These are phyloP conservation scores for Dissoconium aciculare DNA, from an alignment of 2,329 filamentous ascomycete genomes.

Conservation along the genomic window DNA sequence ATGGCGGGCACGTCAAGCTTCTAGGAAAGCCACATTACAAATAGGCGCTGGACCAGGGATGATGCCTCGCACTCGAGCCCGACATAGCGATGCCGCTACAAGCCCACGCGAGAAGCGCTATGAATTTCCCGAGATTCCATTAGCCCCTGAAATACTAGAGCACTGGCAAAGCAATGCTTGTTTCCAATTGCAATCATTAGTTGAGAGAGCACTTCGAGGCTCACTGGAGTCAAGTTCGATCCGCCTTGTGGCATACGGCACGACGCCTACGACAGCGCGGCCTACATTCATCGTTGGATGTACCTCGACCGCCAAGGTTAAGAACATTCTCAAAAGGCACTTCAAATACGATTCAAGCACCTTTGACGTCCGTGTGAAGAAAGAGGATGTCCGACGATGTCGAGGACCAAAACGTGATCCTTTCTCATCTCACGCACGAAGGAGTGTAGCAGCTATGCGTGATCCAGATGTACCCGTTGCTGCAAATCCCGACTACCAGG, in stretches of 20 bases:
- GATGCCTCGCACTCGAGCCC: background rate
- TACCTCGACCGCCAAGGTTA: constrained; percentile 57
- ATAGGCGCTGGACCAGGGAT: constrained; percentile 7
- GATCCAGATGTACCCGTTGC: constrained; percentile 22
- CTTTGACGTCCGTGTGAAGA: constrained; percentile 56
- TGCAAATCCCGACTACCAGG: constrained; percentile 62
- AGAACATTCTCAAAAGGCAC: constrained; percentile 54
- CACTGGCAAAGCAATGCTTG: constrained; percentile 59
- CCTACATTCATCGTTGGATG: constrained; percentile 67
- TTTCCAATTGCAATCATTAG: constrained; percentile 56
- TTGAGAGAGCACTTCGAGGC: constrained; percentile 56
- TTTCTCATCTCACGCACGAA: constrained; percentile 10
- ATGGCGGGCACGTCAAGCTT: constrained; percentile 19
- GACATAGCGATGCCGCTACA: background rate
- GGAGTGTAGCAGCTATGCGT: constrained; percentile 17
- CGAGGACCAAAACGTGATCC: constrained; percentile 23
- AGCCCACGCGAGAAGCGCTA: constrained; percentile 10
- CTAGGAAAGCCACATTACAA: constrained; percentile 6
- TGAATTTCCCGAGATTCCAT: constrained; percentile 28
- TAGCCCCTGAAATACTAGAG: constrained; percentile 49
- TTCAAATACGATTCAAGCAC: constrained; percentile 52
- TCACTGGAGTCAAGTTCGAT: constrained; percentile 66
- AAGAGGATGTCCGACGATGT: constrained; percentile 26
- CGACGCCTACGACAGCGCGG: constrained; percentile 47
- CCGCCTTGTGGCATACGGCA: constrained; percentile 59